Base-by-base conservation (phyloP, 129 eudicot species). In the Pulicaria dysenterica region DNA sequence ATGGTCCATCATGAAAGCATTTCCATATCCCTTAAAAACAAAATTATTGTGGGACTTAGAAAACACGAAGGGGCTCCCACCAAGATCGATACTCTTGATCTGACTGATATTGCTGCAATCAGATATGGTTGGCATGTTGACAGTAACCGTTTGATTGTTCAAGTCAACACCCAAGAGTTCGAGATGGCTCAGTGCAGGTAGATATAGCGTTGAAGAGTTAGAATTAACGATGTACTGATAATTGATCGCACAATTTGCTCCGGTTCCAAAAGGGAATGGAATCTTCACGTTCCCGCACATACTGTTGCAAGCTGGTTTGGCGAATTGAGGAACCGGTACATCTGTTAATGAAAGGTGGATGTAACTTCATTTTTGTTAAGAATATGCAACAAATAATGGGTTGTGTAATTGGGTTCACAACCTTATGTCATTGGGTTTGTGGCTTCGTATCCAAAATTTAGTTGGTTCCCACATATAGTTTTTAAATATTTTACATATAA, bases 181-280 rank as follows among this genome's bases (percentile, higher is more conserved):
- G 11, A 40, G 45, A 39, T 54, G 16, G 36, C 64, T 41, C 3
- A 54, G 10, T 6, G 56, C 51, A 38, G 54, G 7, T 41, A 74
- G 47, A 51, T 63, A 74, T 11, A 65, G 79, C 40, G 50, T 51
- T 3, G 70, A 48, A 15, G 60, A 17, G 10, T 64, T 74, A 53
- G 73, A 74, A 53, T 66, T 46, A 24, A 74, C 65, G 2, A 45
- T 47, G 58, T 72, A 72, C 77, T 68, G 58, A 11, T 72, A 17
- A 55, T 72, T 58, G 57, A 42, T 8, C 45, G 7, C 44, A 58
- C 67, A 72, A 9, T 58, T 58, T 4, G 77, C 42, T 39, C 47
- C 77, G 55, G 58, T 58, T 48, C 77, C 77, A 72, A 72, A 72
- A 1, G 77, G 67, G 68, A 24, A 24, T 24, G 31, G 31, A 24